phyloP scores from a whole-genome alignment of 202 grass and related monocot genomes.

The Digitaria exilis region DNA sequence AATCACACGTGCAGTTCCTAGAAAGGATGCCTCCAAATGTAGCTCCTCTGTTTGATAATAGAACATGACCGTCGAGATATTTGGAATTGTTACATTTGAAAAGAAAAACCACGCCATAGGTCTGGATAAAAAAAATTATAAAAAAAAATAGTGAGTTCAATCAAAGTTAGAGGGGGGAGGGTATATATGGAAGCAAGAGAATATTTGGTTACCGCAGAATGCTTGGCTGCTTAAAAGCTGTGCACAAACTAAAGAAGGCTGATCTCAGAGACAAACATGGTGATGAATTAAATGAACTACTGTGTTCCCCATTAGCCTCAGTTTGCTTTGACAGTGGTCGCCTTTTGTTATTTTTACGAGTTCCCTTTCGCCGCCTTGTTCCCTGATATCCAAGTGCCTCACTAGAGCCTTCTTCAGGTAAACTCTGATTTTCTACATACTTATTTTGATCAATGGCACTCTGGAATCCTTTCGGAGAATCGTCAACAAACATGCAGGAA shows the following conservation, averaged over 20 bases:
- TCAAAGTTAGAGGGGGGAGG: background rate
- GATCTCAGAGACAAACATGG: constrained; percentile 56
- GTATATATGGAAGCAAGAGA: constrained; percentile 21
- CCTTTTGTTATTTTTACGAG: constrained; percentile 51
- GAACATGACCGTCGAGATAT: constrained; percentile 85
- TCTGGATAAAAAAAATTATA: constrained; percentile 38
- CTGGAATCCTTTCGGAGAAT: constrained; percentile 45
- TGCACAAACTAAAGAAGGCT: constrained; percentile 56
- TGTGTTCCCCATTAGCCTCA: constrained; percentile 40
- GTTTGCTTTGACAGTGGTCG: constrained; percentile 21
- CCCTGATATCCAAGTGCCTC: constrained; percentile 40
- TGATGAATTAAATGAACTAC: constrained; percentile 20
- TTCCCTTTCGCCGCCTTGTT: constrained; percentile 46
- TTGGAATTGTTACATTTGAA: constrained; percentile 72
- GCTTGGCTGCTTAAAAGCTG: constrained; percentile 62
- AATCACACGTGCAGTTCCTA: constrained; percentile 71
- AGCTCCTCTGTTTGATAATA: constrained; percentile 82
- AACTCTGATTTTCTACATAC: constrained; percentile 35
- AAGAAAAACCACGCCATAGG: constrained; percentile 92
- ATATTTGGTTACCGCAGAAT: constrained; percentile 60
- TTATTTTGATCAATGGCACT: constrained; percentile 17
- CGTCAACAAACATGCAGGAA: constrained; percentile 65
- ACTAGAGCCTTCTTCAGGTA: constrained; percentile 21
- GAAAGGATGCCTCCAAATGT: constrained; percentile 76
- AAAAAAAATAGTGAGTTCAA: constrained; percentile 19